Evolutionary conservation across 2,329 filamentous ascomycete genomes (phyloP).

Genomic region (Phoma sp.): DNA sequence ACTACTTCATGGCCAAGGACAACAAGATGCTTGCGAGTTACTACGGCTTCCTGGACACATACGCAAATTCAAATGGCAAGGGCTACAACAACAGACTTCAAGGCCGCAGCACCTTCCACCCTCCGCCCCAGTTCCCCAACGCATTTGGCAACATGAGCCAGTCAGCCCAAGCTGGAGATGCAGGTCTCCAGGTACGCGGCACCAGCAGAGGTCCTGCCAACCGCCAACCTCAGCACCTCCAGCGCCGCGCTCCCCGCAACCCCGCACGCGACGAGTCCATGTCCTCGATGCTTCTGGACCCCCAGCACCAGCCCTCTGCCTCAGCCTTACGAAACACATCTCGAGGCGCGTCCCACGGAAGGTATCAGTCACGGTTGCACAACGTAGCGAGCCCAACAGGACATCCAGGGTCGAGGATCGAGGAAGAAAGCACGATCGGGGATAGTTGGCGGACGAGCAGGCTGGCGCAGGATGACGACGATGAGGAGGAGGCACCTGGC

Average conservation of each 20-base stretch:
- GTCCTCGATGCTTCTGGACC: slow-evolving; percentile 75
- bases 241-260: slow-evolving; percentile 31
- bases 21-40: slow-evolving; percentile 99
- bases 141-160: slow-evolving; percentile 56
- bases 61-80: slow-evolving; percentile 53
- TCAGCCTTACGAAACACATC: slow-evolving; percentile 53
- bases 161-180: slow-evolving; percentile 61
- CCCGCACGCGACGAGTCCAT: slow-evolving; percentile 62
- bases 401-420: slow-evolving; percentile 41
- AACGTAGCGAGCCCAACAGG: slow-evolving; percentile 22
- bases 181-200: slow-evolving; percentile 25
- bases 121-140: slow-evolving; percentile 76
- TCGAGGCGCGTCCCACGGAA: slow-evolving; percentile 56
- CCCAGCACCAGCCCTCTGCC: slow-evolving; percentile 72
- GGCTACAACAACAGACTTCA: slow-evolving; percentile 48
- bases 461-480: slow-evolving; percentile 54
- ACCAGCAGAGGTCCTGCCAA: slow-evolving; percentile 35
- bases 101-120: slow-evolving; percentile 68
- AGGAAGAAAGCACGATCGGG: slow-evolving; percentile 65
- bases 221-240: slow-evolving; percentile 34
- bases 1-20: slow-evolving; percentile 94
- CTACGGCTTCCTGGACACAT: slow-evolving; percentile 93
- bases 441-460: slow-evolving; percentile 61
- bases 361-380: slow-evolving; percentile 51
- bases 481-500: slow-evolving; percentile 54